These are phyloP conservation scores for Solanum arcanum DNA, from an alignment of 257 asterid genomes.

Conservation along the genomic window DNA sequence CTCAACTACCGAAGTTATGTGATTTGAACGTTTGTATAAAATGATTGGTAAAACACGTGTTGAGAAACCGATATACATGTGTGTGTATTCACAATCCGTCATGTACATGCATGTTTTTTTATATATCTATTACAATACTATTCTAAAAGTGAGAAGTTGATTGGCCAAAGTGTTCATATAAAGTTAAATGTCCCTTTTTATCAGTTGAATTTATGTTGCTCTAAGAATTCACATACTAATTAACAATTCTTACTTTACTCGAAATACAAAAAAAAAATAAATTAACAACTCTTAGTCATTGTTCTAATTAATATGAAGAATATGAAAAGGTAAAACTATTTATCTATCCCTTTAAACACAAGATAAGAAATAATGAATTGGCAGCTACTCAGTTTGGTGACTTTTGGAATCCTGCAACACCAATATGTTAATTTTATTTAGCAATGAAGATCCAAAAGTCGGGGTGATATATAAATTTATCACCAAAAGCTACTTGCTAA, in stretches of 20 bases:
- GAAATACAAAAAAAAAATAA: not conserved
- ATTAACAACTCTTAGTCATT: not conserved
- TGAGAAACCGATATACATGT: not conserved
- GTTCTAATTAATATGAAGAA: not conserved
- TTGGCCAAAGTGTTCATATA: not conserved
- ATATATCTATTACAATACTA: not conserved
- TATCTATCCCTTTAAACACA: not conserved
- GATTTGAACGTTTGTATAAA: not conserved
- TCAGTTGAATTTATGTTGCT: not conserved
- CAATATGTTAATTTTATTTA: not conserved
- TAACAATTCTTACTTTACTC: not conserved
- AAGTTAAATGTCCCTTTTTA: not conserved
- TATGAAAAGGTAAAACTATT: not conserved
- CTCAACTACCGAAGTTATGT: not conserved
- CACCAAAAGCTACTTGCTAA: not conserved
- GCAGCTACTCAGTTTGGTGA: not conserved
- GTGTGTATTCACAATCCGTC: not conserved
- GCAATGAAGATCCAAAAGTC: not conserved
- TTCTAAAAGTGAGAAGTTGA: not conserved
- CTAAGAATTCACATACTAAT: not conserved
- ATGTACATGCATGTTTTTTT: not conserved
- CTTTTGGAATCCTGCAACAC: not conserved
- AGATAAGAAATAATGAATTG: not conserved
- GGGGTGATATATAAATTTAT: not conserved
- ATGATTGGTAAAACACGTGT: not conserved